Percentiles rank a stretch among this genome's conserved stretches.
Conservation (phyloP, 169 alveolate genomes). For the Cytauxzoon felis region DNA sequence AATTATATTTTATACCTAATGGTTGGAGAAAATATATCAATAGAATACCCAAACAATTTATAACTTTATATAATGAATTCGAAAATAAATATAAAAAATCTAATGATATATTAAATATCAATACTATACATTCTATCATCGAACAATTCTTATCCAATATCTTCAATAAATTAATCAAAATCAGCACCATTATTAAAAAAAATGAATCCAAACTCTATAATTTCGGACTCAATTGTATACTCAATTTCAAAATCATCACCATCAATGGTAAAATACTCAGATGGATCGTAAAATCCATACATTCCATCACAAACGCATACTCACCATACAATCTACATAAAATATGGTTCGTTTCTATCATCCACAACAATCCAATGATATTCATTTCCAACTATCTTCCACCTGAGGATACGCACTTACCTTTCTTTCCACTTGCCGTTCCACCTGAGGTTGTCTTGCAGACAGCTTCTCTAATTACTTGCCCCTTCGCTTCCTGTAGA, state of each 20-base stretch:
- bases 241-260: slow-evolving; percentile 14
- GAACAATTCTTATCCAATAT: slow-evolving; percentile 16
- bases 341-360: slow-evolving; percentile 43
- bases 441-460: too few relatives aligned
- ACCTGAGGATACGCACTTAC: too few relatives aligned
- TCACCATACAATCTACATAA: slow-evolving; percentile 42
- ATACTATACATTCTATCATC: background rate
- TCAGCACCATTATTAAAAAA: slow-evolving; percentile 16
- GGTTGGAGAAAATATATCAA: slow-evolving; percentile 44
- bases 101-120: slow-evolving; percentile 11
- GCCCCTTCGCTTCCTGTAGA: too few relatives aligned
- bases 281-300: slow-evolving; percentile 47
- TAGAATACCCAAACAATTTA: slow-evolving; percentile 52
- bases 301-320: slow-evolving; percentile 45
- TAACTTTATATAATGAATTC: slow-evolving; percentile 21
- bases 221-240: slow-evolving; percentile 43
- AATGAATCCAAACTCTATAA: slow-evolving; percentile 9
- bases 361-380: too few relatives aligned
- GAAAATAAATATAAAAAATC: slow-evolving; percentile 15
- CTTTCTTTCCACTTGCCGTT: too few relatives aligned
- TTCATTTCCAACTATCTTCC: too few relatives aligned
- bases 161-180: slow-evolving; percentile 7
- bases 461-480: too few relatives aligned
- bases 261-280: slow-evolving; percentile 42
- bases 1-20: slow-evolving; percentile 20